Evolutionary conservation across 345 rosid genomes (phyloP), one percentile per base, ranked within the genome.

Genomic region (Salix exigua): DNA sequence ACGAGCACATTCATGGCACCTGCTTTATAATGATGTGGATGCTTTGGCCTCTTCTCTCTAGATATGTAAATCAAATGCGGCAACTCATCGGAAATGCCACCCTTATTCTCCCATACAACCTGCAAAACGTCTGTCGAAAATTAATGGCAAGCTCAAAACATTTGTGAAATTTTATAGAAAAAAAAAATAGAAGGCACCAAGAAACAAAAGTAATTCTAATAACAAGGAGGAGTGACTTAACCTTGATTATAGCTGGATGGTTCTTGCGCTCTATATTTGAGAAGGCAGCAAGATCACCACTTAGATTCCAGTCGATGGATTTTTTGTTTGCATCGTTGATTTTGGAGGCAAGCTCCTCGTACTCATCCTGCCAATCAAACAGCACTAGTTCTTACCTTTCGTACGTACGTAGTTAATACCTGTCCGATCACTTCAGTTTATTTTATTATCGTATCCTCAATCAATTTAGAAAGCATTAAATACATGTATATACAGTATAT

Each of bases 1-100:
- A 91, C 97, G 26, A 90, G 78, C 8, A 86, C 88, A 71, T 94
- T 94, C 98, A 92, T 89, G 61, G 97, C 97, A 26, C 95, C 93
- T 1, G 92, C 94, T 79, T 90, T 94, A 84, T 85, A 87, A 69
- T 87, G 85, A 72, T 94, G 97, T 2, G 82, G 60, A 40, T 87
- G 82, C 67, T 85, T 79, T 25, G 88, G 84, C 21, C 79, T 80
- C 83, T 92, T 90, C 82, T 92, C 96, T 72, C 97, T 83, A 0
- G 98, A 87, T 40, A 92, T 68, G 73, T 90, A 92, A 4, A 90
- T 77, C 70, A 92, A 46, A 77, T 83, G 90, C 1, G 98, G 96
- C 63, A 92, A 67, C 2, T 64, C 88, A 37, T 83, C 82, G 2
- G 75, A 44, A 1, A 53, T 50, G 62, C 42, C 81, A 33, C 71